Conservation (phyloP, 768 basidiomycete species). For the Thelephora ganbajun region DNA sequence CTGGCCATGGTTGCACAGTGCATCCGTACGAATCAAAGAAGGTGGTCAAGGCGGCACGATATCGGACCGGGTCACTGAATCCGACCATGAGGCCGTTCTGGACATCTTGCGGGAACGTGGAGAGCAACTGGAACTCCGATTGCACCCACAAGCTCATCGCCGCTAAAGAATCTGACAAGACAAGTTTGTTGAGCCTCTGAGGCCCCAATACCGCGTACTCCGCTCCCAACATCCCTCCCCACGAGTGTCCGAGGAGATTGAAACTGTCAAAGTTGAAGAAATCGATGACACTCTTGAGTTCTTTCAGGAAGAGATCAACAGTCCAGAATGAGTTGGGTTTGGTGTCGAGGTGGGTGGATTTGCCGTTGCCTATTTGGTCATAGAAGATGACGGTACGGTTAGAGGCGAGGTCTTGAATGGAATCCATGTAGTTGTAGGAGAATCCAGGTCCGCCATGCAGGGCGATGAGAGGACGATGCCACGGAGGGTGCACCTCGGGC, state of each 20-base stretch:
- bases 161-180: no score
- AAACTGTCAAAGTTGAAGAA: slow-evolving; percentile 33
- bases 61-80: slow-evolving; percentile 25
- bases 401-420: slow-evolving; percentile 24
- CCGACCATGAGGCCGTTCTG: slow-evolving; percentile 11
- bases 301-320: slow-evolving; percentile 32
- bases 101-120: background rate
- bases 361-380: slow-evolving; percentile 38
- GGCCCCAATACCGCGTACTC: slow-evolving; percentile 9
- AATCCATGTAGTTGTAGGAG: slow-evolving; percentile 26
- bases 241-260: slow-evolving; percentile 27
- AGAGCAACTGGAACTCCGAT: no score
- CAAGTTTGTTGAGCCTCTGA: no score
- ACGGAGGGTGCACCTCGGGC: slow-evolving; percentile 25
- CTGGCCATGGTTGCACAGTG: slow-evolving; percentile 20
- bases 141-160: slow-evolving; percentile 10
- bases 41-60: slow-evolving; percentile 23
- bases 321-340: slow-evolving; percentile 37
- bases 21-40: slow-evolving; percentile 32
- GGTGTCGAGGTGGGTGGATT: slow-evolving; percentile 38
- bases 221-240: slow-evolving; percentile 32
- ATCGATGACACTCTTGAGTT: slow-evolving; percentile 27
- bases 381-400: slow-evolving; percentile 37
- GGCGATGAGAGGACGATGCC: slow-evolving; percentile 28
- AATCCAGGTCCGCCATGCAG: slow-evolving; percentile 44